phyloP scores from a whole-genome alignment of 2,329 filamentous ascomycete genomes.

The Helotiales sp. region DNA sequence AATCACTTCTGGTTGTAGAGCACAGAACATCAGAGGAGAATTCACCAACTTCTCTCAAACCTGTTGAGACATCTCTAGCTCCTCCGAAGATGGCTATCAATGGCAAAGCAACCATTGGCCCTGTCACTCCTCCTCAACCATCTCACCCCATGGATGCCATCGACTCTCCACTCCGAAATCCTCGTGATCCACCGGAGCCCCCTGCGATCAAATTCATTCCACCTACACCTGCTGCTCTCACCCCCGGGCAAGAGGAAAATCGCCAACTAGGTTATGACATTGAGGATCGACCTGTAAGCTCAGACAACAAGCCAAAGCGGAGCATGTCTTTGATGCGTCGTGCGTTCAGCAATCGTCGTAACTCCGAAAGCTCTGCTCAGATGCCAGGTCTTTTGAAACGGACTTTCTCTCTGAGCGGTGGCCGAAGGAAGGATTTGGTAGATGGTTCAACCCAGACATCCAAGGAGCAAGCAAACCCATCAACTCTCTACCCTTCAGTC shows the following conservation, averaged over 20 bases:
- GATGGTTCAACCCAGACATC: constrained; percentile 38
- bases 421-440: constrained; percentile 23
- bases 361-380: constrained; percentile 55
- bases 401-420: constrained; percentile 43
- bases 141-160: constrained; percentile 56
- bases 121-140: constrained; percentile 59
- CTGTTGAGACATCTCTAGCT: constrained; percentile 22
- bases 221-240: constrained; percentile 64
- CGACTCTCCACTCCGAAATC: constrained; percentile 67
- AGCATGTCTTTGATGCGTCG: constrained; percentile 58
- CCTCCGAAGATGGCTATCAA: constrained; percentile 38
- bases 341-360: constrained; percentile 56
- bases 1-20: constrained; percentile 62
- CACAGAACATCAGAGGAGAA: constrained; percentile 32
- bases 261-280: constrained; percentile 60
- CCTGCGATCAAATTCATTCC: constrained; percentile 66
- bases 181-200: constrained; percentile 61
- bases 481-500: constrained; percentile 48
- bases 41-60: constrained; percentile 22
- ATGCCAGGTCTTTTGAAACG: constrained; percentile 57
- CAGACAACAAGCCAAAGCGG: constrained; percentile 51
- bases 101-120: constrained; percentile 47
- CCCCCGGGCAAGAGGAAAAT: constrained; percentile 58
- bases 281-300: constrained; percentile 39
- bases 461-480: constrained; percentile 35